phyloP scores from a whole-genome alignment of 805 yeast species.

The Scheffersomyces stipitis region DNA sequence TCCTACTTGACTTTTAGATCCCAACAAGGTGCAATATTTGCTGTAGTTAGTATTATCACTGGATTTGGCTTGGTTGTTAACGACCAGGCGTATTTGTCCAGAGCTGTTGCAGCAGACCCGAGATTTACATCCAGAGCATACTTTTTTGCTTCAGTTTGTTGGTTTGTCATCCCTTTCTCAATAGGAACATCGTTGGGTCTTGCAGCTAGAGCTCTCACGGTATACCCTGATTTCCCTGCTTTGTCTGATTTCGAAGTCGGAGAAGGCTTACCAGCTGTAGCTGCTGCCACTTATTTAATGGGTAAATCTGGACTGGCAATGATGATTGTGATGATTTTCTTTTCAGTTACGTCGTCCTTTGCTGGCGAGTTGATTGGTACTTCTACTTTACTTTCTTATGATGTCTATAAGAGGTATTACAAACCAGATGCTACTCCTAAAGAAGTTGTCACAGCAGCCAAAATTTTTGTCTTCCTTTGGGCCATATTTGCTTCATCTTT shows the following conservation, averaged over 20 bases:
- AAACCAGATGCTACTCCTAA: conserved; percentile 21
- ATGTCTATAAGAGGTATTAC: conserved; percentile 24
- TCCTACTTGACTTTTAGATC: conserved; percentile 17
- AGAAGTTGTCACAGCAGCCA: conserved; percentile 23
- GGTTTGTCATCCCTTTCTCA: conserved; percentile 27
- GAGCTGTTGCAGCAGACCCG: conserved; percentile 26
- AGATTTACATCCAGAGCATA: conserved; percentile 20
- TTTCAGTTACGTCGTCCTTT: conserved; percentile 42
- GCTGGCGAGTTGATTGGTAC: conserved; percentile 44
- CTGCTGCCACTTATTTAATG: conserved; percentile 18
- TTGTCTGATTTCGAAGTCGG: conserved; percentile 16
- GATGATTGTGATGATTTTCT: conserved; percentile 33
- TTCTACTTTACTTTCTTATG: conserved; percentile 31
- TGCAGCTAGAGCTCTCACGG: conserved; percentile 34
- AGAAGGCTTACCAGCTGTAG: conserved; percentile 21
- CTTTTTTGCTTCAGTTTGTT: conserved; percentile 21
- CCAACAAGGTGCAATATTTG: conserved; percentile 19
- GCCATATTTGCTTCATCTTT: conserved; percentile 19
- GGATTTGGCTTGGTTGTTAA: conserved; percentile 22
- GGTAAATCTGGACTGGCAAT: conserved; percentile 29
- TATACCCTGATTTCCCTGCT: conserved; percentile 17
- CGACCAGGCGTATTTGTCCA: conserved; percentile 25
- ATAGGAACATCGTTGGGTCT: conserved; percentile 33
- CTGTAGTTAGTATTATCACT: conserved; percentile 19
- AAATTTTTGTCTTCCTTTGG: conserved; percentile 19